Percentiles rank a stretch among this genome's conserved stretches.
Conservation (phyloP, 257 asterid species). For the Petrea volubilis region DNA sequence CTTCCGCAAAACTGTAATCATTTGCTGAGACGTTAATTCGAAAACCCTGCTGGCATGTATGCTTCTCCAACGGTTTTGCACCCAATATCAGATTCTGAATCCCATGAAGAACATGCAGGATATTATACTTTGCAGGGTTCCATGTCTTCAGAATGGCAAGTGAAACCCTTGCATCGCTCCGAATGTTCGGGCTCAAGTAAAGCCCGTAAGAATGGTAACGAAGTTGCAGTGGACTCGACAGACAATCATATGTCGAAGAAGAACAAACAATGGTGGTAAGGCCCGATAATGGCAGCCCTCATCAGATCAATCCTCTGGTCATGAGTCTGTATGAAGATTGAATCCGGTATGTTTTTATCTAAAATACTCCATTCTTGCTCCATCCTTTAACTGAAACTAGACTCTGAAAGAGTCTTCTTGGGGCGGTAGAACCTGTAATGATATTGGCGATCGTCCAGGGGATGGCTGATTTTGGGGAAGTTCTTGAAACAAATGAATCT, state of each 20-base stretch:
- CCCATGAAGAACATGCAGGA: conserved; percentile 26
- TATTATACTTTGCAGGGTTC: conserved; percentile 4
- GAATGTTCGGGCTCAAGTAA: conserved; percentile 24
- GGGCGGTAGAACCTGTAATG: too few species aligned
- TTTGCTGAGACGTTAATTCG: conserved; percentile 21
- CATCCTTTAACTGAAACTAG: conserved; percentile 16
- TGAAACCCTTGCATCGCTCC: not conserved
- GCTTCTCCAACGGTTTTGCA: not conserved
- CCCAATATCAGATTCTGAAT: conserved; percentile 19
- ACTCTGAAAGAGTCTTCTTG: not conserved
- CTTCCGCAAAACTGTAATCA: conserved; percentile 21
- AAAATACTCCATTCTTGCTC: conserved; percentile 23
- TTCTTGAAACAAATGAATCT: conserved; percentile 25
- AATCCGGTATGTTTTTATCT: conserved; percentile 13
- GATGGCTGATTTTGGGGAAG: not conserved
- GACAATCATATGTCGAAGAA: conserved; percentile 40
- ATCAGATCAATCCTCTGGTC: conserved; percentile 32
- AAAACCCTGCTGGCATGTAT: too few species aligned
- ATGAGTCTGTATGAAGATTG: conserved; percentile 27
- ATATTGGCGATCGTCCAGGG: conserved; percentile 32
- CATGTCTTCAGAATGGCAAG: not conserved
- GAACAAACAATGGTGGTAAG: conserved; percentile 39
- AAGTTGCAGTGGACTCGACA: conserved; percentile 33
- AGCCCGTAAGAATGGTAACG: conserved; percentile 21
- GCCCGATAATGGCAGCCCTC: conserved; percentile 30